Evolutionary conservation across 768 basidiomycete species (phyloP).

Genomic region (Boletus edulis): DNA sequence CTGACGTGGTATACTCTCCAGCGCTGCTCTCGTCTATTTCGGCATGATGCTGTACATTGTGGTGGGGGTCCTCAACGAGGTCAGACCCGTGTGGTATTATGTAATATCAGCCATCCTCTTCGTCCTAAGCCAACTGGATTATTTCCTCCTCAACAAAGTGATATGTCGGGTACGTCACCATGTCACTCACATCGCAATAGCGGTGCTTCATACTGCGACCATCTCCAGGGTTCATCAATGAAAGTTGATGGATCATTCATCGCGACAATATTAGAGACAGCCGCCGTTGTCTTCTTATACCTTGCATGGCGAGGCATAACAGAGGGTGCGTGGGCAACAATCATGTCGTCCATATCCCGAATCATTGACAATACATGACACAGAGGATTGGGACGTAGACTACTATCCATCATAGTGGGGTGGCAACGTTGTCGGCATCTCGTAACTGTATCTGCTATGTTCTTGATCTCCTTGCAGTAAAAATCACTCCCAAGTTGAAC

Average conservation of each 20-base stretch:
- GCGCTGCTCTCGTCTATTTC: slow-evolving; percentile 69
- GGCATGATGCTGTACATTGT: slow-evolving; percentile 80
- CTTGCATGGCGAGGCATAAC: slow-evolving; percentile 88
- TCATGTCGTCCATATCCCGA: background rate
- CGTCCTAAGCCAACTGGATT: slow-evolving; percentile 75
- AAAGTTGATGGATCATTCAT: slow-evolving; percentile 88
- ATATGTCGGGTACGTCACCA: slow-evolving; percentile 60
- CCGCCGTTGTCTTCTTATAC: slow-evolving; percentile 63
- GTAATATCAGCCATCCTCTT: slow-evolving; percentile 73
- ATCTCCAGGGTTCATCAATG: slow-evolving; percentile 51
- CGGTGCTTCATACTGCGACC: slow-evolving; percentile 9
- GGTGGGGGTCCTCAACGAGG: slow-evolving; percentile 70
- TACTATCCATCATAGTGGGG: slow-evolving; percentile 40
- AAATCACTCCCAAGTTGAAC: slow-evolving; percentile 1
- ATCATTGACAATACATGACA: background rate
- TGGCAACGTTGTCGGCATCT: background rate
- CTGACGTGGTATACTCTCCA: slow-evolving; percentile 23
- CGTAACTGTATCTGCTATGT: slow-evolving; percentile 14
- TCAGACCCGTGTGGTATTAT: slow-evolving; percentile 79
- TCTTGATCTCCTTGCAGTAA: slow-evolving; percentile 3
- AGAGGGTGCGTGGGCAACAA: slow-evolving; percentile 56
- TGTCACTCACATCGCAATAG: background rate
- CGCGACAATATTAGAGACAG: slow-evolving; percentile 81
- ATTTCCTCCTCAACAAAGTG: slow-evolving; percentile 74
- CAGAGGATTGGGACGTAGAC: slow-evolving; percentile 53